Evolutionary conservation across 1,139 yeast species (phyloP).

Genomic region (Candida anutae): DNA sequence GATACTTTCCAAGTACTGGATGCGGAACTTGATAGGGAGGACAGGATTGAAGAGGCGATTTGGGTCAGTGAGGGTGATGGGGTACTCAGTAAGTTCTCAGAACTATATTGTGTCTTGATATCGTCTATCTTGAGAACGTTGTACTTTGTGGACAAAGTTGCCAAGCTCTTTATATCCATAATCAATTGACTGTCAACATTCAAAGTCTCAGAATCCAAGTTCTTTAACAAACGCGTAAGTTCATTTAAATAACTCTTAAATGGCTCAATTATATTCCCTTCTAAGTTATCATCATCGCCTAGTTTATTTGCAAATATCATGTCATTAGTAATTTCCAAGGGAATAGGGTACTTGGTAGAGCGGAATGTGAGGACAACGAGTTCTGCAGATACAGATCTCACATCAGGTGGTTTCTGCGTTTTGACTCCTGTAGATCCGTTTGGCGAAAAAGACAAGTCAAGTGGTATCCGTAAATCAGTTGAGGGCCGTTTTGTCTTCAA

Average conservation of each 20-base stretch:
- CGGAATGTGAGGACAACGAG: constrained; percentile 13
- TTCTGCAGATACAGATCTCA: constrained; percentile 12
- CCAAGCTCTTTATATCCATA: constrained; percentile 15
- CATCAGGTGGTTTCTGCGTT: constrained; percentile 12
- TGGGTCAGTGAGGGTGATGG: too few relatives aligned
- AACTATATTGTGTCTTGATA: constrained; percentile 5
- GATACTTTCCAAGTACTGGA: constrained; percentile 1
- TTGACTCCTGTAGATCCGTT: constrained; percentile 3
- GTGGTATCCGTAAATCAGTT: constrained; percentile 8
- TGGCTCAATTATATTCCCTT: constrained; percentile 11
- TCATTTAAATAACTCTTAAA: constrained; percentile 11
- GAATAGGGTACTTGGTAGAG: constrained; percentile 17
- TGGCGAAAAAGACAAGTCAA: constrained; percentile 6
- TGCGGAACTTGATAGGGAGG: constrained; percentile 1
- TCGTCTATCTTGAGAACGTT: constrained; percentile 10
- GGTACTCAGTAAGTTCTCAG: too few relatives aligned
- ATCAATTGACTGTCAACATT: constrained; percentile 9
- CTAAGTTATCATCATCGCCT: constrained; percentile 11
- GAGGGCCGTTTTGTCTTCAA: constrained; percentile 1
- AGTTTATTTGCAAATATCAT: constrained; percentile 11
- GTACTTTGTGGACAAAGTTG: constrained; percentile 12
- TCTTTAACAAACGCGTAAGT: constrained; percentile 7
- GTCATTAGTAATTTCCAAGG: constrained; percentile 13
- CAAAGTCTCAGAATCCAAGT: constrained; percentile 10
- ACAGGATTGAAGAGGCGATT: too few relatives aligned